Evolutionary conservation across 164 flowering plant genomes (phyloP).

Genomic region (Protea cynaroides): DNA sequence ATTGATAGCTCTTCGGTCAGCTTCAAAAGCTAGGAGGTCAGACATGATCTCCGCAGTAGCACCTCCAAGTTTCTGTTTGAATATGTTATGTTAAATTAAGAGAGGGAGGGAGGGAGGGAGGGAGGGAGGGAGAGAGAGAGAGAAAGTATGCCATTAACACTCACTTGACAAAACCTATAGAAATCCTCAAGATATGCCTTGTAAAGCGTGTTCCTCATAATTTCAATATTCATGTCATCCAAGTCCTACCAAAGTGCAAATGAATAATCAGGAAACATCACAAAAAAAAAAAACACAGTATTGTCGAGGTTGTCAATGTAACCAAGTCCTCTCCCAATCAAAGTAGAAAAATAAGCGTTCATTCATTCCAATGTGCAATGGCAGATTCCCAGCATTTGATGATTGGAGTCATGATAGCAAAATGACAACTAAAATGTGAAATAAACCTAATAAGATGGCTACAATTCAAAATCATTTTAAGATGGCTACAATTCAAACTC

Average conservation of each 20-base stretch:
- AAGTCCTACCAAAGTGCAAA: conserved; percentile 53
- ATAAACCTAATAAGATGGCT: too few relatives aligned
- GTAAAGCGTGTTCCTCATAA: conserved; percentile 98
- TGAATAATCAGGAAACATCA: background rate
- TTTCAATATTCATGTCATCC: conserved; percentile 99
- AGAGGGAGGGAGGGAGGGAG: background rate
- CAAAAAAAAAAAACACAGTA: background rate
- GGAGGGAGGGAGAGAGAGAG: background rate
- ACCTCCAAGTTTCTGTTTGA: conserved; percentile 83
- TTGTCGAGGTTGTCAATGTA: background rate
- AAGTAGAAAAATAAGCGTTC: background rate
- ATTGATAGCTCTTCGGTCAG: conserved; percentile 96
- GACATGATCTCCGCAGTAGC: conserved; percentile 98
- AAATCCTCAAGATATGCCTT: conserved; percentile 99
- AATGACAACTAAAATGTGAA: too few relatives aligned
- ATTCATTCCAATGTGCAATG: background rate
- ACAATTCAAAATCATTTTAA: too few relatives aligned
- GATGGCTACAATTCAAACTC: too few relatives aligned
- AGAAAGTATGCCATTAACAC: background rate
- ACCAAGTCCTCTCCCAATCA: background rate
- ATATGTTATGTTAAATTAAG: conserved; percentile 6
- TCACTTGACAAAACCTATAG: conserved; percentile 88
- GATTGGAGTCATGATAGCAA: background rate
- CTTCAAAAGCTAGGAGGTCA: conserved; percentile 95
- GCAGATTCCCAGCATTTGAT: background rate